These are phyloP conservation scores for Gryganskiella cystojenkinii DNA, from an alignment of 192 early-diverging fungal genomes.

Conservation along the genomic window DNA sequence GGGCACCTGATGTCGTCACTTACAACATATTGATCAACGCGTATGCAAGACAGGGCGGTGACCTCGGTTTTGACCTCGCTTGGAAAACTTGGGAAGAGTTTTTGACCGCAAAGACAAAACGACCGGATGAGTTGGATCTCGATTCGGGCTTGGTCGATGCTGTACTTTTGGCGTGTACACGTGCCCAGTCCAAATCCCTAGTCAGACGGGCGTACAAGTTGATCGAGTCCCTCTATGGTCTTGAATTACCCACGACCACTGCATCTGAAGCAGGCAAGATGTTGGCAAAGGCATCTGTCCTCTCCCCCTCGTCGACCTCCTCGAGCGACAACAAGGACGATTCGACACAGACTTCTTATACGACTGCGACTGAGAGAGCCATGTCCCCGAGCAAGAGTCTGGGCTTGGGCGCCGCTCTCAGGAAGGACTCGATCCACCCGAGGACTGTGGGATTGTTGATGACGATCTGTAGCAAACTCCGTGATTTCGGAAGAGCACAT, in stretches of 20 bases:
- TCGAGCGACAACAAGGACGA: too few relatives aligned
- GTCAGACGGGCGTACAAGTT: slow-evolving; percentile 23
- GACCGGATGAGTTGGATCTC: slow-evolving; percentile 29
- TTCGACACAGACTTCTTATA: neutral
- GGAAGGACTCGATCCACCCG: slow-evolving; percentile 17
- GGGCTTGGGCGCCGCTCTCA: slow-evolving; percentile 16
- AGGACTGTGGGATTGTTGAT: slow-evolving; percentile 37
- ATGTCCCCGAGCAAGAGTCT: slow-evolving; percentile 21
- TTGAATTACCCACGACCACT: neutral
- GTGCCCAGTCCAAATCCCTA: slow-evolving; percentile 8
- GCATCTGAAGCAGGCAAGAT: too few relatives aligned
- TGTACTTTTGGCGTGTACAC: slow-evolving; percentile 29
- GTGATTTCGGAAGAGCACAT: slow-evolving; percentile 16
- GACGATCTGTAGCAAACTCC: slow-evolving; percentile 33
- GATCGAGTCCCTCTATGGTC: slow-evolving; percentile 32
- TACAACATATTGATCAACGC: slow-evolving; percentile 48
- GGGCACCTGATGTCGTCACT: slow-evolving; percentile 43
- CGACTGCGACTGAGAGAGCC: slow-evolving; percentile 7
- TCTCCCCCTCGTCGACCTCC: too few relatives aligned
- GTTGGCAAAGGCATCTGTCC: too few relatives aligned
- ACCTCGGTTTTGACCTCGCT: slow-evolving; percentile 37
- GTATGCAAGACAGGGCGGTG: slow-evolving; percentile 32
- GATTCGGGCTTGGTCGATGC: slow-evolving; percentile 27
- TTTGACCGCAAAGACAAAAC: slow-evolving; percentile 22
- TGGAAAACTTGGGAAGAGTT: slow-evolving; percentile 47